A percentile compares a stretch with the other conserved stretches of the same genome.
Evolutionary conservation across 2,329 filamentous ascomycete genomes (phyloP).

Genomic region (Alternaria solani): DNA sequence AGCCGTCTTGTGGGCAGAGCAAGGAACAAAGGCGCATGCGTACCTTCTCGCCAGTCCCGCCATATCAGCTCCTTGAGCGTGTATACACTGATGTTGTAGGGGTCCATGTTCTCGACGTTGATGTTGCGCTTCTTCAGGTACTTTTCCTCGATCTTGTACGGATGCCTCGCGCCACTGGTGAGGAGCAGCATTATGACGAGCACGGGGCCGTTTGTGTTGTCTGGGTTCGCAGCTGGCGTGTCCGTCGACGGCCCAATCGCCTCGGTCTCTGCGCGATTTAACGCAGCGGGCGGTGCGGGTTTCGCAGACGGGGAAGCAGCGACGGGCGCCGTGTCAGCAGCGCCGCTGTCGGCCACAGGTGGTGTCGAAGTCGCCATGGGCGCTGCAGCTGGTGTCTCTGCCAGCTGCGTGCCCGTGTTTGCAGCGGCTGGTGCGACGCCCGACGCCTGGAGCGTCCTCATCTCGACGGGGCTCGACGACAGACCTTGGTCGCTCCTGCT

Average conservation of each 20-base stretch:
- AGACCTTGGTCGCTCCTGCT: constrained; percentile 29
- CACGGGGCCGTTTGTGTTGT: constrained; percentile 51
- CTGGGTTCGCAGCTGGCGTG: constrained; percentile 50
- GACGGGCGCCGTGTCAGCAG: constrained; percentile 21
- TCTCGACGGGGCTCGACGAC: constrained; percentile 45
- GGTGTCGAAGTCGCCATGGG: constrained; percentile 19
- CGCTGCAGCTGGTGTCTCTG: constrained; percentile 28
- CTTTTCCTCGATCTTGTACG: constrained; percentile 87
- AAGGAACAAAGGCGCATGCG: constrained; percentile 16
- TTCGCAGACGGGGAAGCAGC: constrained; percentile 29
- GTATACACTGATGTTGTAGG: constrained; percentile 90
- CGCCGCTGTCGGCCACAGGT: constrained; percentile 20
- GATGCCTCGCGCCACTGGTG: constrained; percentile 82
- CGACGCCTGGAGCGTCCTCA: constrained; percentile 42
- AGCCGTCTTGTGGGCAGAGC: not conserved
- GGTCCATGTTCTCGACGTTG: constrained; percentile 77
- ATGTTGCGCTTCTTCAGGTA: constrained; percentile 85
- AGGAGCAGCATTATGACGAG: constrained; percentile 85
- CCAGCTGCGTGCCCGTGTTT: constrained; percentile 20
- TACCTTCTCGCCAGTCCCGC: constrained; percentile 85
- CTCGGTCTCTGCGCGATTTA: constrained; percentile 52
- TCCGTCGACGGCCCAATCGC: constrained; percentile 59
- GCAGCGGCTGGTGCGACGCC: constrained; percentile 25
- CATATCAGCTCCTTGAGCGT: constrained; percentile 93
- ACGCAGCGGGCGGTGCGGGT: constrained; percentile 33